These are phyloP conservation scores for Colletotrichum spinosum DNA, from an alignment of 2,329 filamentous ascomycete species.

Conservation along the genomic window DNA sequence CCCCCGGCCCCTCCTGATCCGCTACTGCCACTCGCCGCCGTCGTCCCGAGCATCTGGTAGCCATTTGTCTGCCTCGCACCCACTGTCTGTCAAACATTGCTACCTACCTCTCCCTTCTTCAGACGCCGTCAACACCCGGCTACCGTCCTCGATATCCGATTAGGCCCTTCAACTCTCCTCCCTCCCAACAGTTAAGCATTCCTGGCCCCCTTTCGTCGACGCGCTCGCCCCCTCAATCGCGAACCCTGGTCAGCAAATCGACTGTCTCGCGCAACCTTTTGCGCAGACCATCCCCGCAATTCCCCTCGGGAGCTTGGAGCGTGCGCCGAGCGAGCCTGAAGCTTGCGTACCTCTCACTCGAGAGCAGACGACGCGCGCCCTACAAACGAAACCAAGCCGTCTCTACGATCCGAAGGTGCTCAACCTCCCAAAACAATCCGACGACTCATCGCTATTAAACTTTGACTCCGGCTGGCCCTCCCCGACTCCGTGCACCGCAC, in stretches of 20 bases:
- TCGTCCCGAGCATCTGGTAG: conserved; percentile 35
- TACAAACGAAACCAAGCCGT: neutral
- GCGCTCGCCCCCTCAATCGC: conserved; percentile 15
- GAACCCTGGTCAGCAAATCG: neutral
- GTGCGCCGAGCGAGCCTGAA: neutral
- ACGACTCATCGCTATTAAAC: conserved; percentile 31
- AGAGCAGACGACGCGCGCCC: neutral
- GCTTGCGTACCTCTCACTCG: conserved; percentile 10
- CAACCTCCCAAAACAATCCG: conserved; percentile 13
- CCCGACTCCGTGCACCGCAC: conserved; percentile 35
- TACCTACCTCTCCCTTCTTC: conserved; percentile 26
- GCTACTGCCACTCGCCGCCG: conserved; percentile 27
- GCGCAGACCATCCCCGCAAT: conserved; percentile 22
- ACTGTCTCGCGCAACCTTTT: conserved; percentile 8
- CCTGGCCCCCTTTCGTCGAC: conserved; percentile 14
- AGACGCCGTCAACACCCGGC: conserved; percentile 10
- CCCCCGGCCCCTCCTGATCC: conserved; percentile 31
- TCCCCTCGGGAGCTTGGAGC: conserved; percentile 13
- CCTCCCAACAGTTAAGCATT: conserved; percentile 25
- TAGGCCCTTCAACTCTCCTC: conserved; percentile 19
- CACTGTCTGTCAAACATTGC: conserved; percentile 19
- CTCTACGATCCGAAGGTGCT: conserved; percentile 17
- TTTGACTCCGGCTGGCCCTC: conserved; percentile 21
- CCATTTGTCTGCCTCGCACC: conserved; percentile 31
- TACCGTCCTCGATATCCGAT: conserved; percentile 14